Percentiles rank a stretch among this genome's conserved stretches.
phyloP scores from a whole-genome alignment of 2,329 filamentous ascomycete genomes.

The Colletotrichum sp. region DNA sequence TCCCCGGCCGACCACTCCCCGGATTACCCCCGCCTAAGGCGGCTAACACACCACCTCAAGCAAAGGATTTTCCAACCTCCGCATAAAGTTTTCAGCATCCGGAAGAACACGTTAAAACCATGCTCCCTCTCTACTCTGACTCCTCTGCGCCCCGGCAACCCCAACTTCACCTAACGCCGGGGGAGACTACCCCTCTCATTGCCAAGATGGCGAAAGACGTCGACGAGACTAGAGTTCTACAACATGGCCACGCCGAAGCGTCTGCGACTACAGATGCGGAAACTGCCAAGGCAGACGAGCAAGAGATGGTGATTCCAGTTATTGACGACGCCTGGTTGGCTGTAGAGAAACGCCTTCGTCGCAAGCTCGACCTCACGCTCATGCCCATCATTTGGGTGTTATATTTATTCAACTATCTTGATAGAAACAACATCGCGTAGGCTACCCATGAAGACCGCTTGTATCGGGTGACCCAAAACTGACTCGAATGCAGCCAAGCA shows the following conservation, averaged over 20 bases:
- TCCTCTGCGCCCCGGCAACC: background rate
- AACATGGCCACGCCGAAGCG: background rate
- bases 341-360: conserved; percentile 15
- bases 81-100: background rate
- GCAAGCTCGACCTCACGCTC: conserved; percentile 27
- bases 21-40: background rate
- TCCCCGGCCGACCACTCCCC: background rate
- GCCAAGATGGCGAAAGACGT: background rate
- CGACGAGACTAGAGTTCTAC: background rate
- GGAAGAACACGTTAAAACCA: background rate
- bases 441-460: background rate
- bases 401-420: conserved; percentile 4
- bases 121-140: background rate
- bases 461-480: background rate
- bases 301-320: background rate
- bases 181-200: background rate
- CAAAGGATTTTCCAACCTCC: background rate
- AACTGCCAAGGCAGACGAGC: background rate
- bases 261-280: background rate
- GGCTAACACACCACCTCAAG: background rate
- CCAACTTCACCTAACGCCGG: background rate
- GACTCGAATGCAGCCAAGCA: background rate
- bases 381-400: conserved; percentile 12
- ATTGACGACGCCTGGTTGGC: background rate
- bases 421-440: conserved; percentile 18